A percentile compares a stretch with the other conserved stretches of the same genome.
Evolutionary conservation across 768 basidiomycete genomes (phyloP).

Genomic region (Rhodotorula toruloides): DNA sequence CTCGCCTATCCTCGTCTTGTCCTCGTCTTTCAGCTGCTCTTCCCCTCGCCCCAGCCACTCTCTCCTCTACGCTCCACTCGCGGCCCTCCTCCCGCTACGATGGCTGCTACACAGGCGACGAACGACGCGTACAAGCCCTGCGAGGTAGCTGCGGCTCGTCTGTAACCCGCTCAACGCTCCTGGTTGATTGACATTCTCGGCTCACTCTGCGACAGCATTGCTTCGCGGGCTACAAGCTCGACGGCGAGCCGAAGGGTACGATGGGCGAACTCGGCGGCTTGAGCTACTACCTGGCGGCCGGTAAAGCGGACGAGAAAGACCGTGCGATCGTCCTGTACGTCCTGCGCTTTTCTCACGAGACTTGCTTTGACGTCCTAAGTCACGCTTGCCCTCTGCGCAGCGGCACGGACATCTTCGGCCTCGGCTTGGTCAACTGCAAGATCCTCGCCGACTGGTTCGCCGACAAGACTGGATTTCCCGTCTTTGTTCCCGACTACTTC

Average conservation of each 20-base stretch:
- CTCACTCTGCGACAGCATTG: not conserved
- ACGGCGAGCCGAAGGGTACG: not conserved
- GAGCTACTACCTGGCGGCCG: not conserved
- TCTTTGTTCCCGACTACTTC: constrained; percentile 13
- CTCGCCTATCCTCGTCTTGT: too few relatives aligned
- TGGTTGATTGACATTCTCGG: too few relatives aligned
- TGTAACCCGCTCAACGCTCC: too few relatives aligned
- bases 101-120: too few relatives aligned
- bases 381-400: not conserved
- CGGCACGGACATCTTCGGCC: constrained; percentile 11
- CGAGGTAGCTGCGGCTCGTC: too few relatives aligned
- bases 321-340: constrained; percentile 1
- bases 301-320: not conserved
- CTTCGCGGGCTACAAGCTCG: not conserved
- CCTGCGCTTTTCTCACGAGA: not conserved
- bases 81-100: too few relatives aligned
- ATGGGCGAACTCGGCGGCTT: not conserved
- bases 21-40: too few relatives aligned
- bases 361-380: too few relatives aligned
- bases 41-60: too few relatives aligned
- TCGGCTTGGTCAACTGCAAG: constrained; percentile 8
- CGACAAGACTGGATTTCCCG: not conserved
- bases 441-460: constrained; percentile 17
- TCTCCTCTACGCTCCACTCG: too few relatives aligned
- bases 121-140: too few relatives aligned